Evolutionary conservation across 345 rosid genomes (phyloP).

Genomic region (Firmiana major): DNA sequence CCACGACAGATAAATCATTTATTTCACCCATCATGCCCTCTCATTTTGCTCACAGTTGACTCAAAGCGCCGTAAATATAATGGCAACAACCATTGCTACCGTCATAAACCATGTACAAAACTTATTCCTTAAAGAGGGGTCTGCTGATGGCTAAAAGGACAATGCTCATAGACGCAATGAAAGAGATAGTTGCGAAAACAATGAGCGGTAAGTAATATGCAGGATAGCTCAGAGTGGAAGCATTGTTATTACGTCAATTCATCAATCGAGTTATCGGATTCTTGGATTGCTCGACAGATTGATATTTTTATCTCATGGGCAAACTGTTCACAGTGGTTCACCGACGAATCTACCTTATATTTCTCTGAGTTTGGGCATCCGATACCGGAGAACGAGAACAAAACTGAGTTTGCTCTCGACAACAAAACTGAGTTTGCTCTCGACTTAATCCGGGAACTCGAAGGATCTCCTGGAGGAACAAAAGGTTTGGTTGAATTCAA

Average conservation of each 20-base stretch:
- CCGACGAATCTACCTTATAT: slow-evolving; percentile 58
- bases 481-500: too few species aligned
- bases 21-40: too few species aligned
- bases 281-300: slow-evolving; percentile 74
- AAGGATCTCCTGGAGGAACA: too few species aligned
- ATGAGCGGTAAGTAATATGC: background rate
- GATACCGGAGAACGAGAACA: slow-evolving; percentile 81
- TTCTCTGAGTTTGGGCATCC: slow-evolving; percentile 88
- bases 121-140: background rate
- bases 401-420: too few species aligned
- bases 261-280: slow-evolving; percentile 86
- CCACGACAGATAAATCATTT: too few species aligned
- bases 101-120: background rate
- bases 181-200: background rate
- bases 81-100: background rate
- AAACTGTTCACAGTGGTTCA: slow-evolving; percentile 83
- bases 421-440: slow-evolving; percentile 81
- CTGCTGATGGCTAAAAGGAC: background rate
- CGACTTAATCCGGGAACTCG: slow-evolving; percentile 81
- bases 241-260: slow-evolving; percentile 86
- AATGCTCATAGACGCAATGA: background rate
- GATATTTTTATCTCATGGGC: slow-evolving; percentile 79
- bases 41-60: too few species aligned
- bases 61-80: background rate
- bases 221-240: slow-evolving; percentile 78